Conservation (phyloP, 352 stramenopile genomes). For the Phytophthora idaei region DNA sequence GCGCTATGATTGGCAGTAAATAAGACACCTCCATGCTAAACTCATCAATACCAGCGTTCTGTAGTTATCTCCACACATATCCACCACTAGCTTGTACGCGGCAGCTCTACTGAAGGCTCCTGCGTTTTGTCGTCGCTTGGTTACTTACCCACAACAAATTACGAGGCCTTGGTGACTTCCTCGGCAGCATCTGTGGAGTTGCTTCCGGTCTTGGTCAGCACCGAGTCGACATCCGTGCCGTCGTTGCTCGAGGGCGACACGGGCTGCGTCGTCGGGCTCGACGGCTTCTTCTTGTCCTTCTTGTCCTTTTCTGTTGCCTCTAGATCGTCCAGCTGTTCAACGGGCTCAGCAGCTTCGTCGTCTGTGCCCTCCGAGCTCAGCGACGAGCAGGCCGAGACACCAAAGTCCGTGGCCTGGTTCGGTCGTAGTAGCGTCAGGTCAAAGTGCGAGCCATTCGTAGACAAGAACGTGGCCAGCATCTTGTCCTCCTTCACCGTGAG, state of each 20-base stretch:
- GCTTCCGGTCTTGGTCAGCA: constrained; percentile 28
- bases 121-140: constrained; percentile 5
- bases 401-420: constrained; percentile 72
- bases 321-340: constrained; percentile 38
- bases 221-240: constrained; percentile 27
- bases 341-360: constrained; percentile 37
- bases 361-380: constrained; percentile 49
- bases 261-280: constrained; percentile 22
- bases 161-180: constrained; percentile 28
- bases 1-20: constrained; percentile 8
- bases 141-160: constrained; percentile 32
- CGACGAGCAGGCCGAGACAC: constrained; percentile 60
- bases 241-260: constrained; percentile 36
- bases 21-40: constrained; percentile 9
- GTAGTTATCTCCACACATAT: constrained; percentile 33
- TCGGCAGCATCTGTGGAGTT: constrained; percentile 22
- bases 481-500: constrained; percentile 36
- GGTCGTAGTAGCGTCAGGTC: constrained; percentile 77
- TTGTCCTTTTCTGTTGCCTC: constrained; percentile 15
- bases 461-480: constrained; percentile 54
- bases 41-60: constrained; percentile 27
- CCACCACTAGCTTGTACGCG: constrained; percentile 14
- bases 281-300: constrained; percentile 18
- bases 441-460: constrained; percentile 65
- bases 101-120: constrained; percentile 22